These are phyloP conservation scores for Saccharomycopsis fermentans DNA, from an alignment of 805 yeast species.

Conservation along the genomic window DNA sequence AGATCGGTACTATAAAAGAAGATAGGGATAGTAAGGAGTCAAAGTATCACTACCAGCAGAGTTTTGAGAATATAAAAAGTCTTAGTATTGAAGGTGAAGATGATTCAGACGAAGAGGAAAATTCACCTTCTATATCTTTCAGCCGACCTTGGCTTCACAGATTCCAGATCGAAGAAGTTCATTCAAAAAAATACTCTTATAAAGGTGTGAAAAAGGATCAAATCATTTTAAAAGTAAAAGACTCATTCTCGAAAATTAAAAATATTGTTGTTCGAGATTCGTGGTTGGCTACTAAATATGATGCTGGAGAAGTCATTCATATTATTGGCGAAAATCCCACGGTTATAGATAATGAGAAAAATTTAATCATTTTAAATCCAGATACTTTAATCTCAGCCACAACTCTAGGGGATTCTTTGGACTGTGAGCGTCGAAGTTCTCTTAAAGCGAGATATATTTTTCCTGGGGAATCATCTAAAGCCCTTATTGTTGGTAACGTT, in stretches of 20 bases:
- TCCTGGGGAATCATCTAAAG: constrained; percentile 55
- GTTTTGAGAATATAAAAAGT: not conserved
- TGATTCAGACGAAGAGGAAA: not conserved
- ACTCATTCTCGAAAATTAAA: constrained; percentile 25
- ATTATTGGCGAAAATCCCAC: constrained; percentile 34
- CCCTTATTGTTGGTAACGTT: constrained; percentile 70
- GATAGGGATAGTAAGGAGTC: too few relatives aligned
- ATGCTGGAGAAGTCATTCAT: constrained; percentile 50
- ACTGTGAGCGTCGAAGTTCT: constrained; percentile 65
- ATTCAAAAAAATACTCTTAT: constrained; percentile 2
- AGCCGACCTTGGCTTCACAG: constrained; percentile 15
- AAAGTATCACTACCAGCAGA: not conserved
- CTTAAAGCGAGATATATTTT: constrained; percentile 44
- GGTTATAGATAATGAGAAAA: constrained; percentile 42
- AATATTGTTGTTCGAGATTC: constrained; percentile 52
- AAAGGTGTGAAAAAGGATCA: constrained; percentile 14
- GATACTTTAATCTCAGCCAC: constrained; percentile 79
- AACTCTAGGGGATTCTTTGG: constrained; percentile 61
- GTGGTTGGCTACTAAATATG: constrained; percentile 42
- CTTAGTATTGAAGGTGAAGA: not conserved
- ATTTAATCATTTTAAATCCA: constrained; percentile 73
- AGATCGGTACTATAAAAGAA: not conserved
- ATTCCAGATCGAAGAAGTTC: constrained; percentile 9
- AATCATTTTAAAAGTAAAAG: constrained; percentile 39
- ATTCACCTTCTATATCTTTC: constrained; percentile 13